Conservation (phyloP, 148 eudicot genomes). For the Dianthus caryophyllus region DNA sequence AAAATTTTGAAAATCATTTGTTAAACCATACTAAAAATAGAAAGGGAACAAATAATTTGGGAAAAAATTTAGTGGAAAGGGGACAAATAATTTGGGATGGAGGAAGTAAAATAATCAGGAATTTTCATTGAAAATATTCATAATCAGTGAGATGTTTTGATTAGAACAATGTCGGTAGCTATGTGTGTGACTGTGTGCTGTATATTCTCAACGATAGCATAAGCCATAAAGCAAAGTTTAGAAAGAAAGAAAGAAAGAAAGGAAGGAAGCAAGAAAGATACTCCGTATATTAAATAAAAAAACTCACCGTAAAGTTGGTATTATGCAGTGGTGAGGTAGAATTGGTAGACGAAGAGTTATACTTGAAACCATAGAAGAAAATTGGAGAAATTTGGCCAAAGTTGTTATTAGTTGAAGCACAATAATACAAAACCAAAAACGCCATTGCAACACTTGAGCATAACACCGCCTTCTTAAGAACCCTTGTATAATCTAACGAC, state of each 20-base stretch:
- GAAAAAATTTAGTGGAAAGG: too few species aligned
- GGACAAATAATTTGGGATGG: too few species aligned
- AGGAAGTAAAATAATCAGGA: too few species aligned
- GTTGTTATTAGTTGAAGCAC: constrained; percentile 1
- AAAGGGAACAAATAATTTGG: too few species aligned
- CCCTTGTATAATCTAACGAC: constrained; percentile 1
- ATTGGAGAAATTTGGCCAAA: constrained; percentile 8
- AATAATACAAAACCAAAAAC: constrained; percentile 10
- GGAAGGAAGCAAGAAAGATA: too few species aligned
- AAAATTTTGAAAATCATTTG: too few species aligned
- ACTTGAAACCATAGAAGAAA: not conserved
- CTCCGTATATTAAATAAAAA: not conserved
- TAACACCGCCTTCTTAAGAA: not conserved
- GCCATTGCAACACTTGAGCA: not conserved
- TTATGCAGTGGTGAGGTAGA: not conserved
- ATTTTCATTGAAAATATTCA: too few species aligned
- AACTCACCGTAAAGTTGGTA: constrained; percentile 6
- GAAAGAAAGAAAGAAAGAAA: too few species aligned
- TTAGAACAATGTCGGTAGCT: not conserved
- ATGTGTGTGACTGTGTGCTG: not conserved
- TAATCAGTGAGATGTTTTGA: not conserved
- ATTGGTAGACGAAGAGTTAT: not conserved
- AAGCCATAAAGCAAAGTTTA: too few species aligned
- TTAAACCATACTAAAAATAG: too few species aligned
- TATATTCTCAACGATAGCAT: too few species aligned